Evolutionary conservation across 2,329 filamentous ascomycete species (phyloP), one percentile per base, ranked within the genome.

Genomic region (Nemania sp.): DNA sequence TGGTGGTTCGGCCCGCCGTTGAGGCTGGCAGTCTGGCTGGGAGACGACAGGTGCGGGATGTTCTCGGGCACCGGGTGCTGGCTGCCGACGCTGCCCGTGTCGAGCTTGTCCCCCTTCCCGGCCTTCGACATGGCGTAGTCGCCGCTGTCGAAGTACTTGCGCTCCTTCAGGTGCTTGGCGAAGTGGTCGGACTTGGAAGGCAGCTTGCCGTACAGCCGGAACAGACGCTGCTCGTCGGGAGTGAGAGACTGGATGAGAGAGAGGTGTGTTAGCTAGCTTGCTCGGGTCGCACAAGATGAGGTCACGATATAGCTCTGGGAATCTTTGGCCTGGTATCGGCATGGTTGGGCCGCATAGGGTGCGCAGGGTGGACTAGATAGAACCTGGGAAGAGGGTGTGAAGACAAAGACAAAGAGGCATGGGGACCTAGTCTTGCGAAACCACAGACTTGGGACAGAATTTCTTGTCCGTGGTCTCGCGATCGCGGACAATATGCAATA

Each of bases 141-240:
- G 69, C 91, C 92, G 56, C 89, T 94, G 79, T 97, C 91, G 75
- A 97, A 97, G 79, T 96, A 97, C 79, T 96, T 99, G 79, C 94
- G 92, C 74, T 97, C 94, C 83, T 97, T 97, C 71, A 97, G 84
- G 72, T 97, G 96, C 80, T 97, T 97, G 80, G 95, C 91, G 66
- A 97, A 87, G 68, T 97, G 84, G 74, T 97, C 93, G 73, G 92
- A 95, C 74, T 94, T 94, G 75, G 89, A 96, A 61, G 94, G 94
- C 57, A 97, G 87, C 78, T 97, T 97, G 76, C 94, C 94, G 75
- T 99, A 99, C 62, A 97, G 87, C 63, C 92, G 89, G 81, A 97
- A 94, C 70, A 97, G 87, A 61, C 90, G 90, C 76, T 97, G 92
- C 81, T 99, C 94, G 69, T 99, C 94, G 58, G 92, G 88, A 49